Percentiles rank a stretch among this genome's conserved stretches.
Conservation (phyloP, 2,329 filamentous ascomycete genomes). For the Arthrobotrys iridis region DNA sequence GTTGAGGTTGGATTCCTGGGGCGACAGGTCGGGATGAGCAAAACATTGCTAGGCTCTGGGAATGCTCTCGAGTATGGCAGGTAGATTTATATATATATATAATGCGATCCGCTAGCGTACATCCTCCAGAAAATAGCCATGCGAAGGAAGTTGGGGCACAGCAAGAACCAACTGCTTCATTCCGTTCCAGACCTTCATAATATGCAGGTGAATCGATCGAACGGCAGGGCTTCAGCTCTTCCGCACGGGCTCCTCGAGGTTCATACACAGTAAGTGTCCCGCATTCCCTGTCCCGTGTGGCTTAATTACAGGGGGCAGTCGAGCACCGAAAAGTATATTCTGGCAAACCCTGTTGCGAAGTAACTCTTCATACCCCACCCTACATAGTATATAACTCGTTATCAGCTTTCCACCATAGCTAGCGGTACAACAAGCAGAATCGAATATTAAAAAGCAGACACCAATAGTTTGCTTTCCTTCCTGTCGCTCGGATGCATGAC, state of each 20-base stretch:
- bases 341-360: no score
- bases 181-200: not conserved
- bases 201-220: not conserved
- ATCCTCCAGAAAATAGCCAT: not conserved
- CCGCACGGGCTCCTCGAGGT: slow-evolving; percentile 2
- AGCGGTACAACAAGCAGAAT: not conserved
- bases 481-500: not conserved
- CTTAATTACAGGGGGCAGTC: not conserved
- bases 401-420: not conserved
- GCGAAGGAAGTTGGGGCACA: not conserved
- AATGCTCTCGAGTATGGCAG: not conserved
- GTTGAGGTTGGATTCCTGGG: not conserved
- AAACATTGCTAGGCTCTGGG: not conserved
- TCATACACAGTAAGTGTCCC: not conserved
- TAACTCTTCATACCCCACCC: not conserved
- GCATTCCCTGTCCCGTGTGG: not conserved
- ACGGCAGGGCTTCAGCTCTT: not conserved
- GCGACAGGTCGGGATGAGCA: not conserved
- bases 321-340: no score
- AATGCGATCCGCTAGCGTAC: not conserved
- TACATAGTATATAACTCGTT: no score
- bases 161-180: not conserved
- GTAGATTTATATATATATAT: slow-evolving; percentile 7
- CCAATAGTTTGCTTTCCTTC: not conserved
- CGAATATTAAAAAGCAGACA: no score